A percentile compares a stretch with the other conserved stretches of the same genome.
Evolutionary conservation across 2,329 filamentous ascomycete species (phyloP).

Genomic region (Stachybotrys echinatus): DNA sequence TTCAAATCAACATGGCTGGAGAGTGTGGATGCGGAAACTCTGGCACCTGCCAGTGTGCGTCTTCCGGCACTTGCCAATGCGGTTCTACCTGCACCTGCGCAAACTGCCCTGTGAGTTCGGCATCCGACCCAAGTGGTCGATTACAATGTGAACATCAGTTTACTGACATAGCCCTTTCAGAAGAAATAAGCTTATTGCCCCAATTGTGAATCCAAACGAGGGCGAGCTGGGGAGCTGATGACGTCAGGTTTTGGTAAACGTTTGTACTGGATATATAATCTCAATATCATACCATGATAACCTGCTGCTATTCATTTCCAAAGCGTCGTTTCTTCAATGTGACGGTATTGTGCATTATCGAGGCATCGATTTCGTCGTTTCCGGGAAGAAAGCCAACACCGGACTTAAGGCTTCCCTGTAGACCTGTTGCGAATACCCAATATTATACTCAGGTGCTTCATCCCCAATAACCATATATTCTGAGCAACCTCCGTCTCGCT

Average conservation of each 20-base stretch:
- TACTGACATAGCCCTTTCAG: neutral
- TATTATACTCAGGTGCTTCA: neutral
- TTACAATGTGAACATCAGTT: too few species aligned
- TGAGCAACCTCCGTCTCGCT: slow-evolving; percentile 7
- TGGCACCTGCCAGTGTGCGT: slow-evolving; percentile 34
- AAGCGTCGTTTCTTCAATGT: neutral
- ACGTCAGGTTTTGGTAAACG: too few species aligned
- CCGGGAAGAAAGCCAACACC: slow-evolving; percentile 25
- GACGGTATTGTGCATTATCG: neutral
- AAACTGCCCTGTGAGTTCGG: slow-evolving; percentile 34
- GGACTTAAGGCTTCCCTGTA: slow-evolving; percentile 18
- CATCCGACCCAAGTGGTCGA: neutral
- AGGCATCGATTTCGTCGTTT: slow-evolving; percentile 2
- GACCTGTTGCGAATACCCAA: neutral
- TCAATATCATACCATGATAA: neutral
- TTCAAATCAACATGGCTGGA: neutral
- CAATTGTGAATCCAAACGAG: too few species aligned
- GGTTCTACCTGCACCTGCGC: slow-evolving; percentile 35
- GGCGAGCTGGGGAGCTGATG: too few species aligned
- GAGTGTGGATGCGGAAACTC: neutral
- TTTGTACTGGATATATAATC: neutral
- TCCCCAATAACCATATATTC: slow-evolving; percentile 1
- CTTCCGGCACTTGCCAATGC: slow-evolving; percentile 35
- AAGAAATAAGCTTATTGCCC: neutral
- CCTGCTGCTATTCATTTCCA: too few species aligned